Evolutionary conservation across 2,329 filamentous ascomycete genomes (phyloP).

Genomic region (Aspergillus unguis): DNA sequence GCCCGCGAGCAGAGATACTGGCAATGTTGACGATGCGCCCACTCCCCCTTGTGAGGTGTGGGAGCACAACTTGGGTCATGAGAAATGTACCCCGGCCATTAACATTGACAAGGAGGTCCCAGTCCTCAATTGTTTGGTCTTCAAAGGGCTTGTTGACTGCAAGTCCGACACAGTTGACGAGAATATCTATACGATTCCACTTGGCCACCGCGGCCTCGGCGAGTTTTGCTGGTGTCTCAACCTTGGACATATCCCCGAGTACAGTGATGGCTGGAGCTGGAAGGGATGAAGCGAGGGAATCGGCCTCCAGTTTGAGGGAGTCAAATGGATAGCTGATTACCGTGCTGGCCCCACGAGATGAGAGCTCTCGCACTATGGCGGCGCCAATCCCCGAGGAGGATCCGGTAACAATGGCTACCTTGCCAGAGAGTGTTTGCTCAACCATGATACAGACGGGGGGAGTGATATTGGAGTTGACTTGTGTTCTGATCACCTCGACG

Average conservation of each 20-base stretch:
- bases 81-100: constrained; percentile 21
- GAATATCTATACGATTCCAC: constrained; percentile 41
- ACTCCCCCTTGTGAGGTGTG: constrained; percentile 35
- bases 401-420: constrained; percentile 26
- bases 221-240: constrained; percentile 17
- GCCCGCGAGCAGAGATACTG: constrained; percentile 35
- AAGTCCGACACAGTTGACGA: constrained; percentile 23
- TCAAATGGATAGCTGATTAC: constrained; percentile 50
- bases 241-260: not conserved
- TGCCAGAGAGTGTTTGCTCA: constrained; percentile 9
- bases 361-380: constrained; percentile 36
- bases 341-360: constrained; percentile 46
- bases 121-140: constrained; percentile 30
- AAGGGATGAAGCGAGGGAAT: constrained; percentile 28
- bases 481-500: too few relatives aligned
- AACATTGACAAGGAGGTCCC: constrained; percentile 23
- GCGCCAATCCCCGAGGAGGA: constrained; percentile 25
- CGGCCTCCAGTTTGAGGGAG: constrained; percentile 24
- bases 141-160: constrained; percentile 40
- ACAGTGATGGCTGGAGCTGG: constrained; percentile 30
- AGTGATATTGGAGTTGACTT: too few relatives aligned
- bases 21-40: constrained; percentile 47
- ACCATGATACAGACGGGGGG: not conserved
- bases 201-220: constrained; percentile 35
- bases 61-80: constrained; percentile 29